These are phyloP conservation scores for Amanita jacksonii DNA, from an alignment of 768 basidiomycete genomes.

Conservation along the genomic window DNA sequence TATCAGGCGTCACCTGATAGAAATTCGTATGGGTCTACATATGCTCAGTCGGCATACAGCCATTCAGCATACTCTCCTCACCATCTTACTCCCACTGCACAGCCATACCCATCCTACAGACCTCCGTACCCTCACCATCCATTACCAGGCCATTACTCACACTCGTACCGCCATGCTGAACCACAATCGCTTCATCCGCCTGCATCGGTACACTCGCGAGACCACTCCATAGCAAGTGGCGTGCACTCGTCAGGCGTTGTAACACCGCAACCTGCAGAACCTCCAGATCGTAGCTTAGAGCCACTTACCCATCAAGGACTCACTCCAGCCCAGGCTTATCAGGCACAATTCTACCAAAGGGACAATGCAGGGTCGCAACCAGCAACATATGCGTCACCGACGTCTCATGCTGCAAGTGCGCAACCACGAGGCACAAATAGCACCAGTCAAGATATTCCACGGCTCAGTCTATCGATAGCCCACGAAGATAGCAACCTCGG, in stretches of 20 bases:
- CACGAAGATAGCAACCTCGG: slow-evolving; percentile 48
- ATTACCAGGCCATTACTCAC: slow-evolving; percentile 15
- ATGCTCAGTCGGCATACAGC: slow-evolving; percentile 21
- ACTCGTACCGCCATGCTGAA: slow-evolving; percentile 16
- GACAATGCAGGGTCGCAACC: slow-evolving; percentile 21
- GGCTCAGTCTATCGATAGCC: slow-evolving; percentile 35
- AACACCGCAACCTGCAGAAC: slow-evolving; percentile 37
- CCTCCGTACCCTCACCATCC: slow-evolving; percentile 16
- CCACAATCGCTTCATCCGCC: slow-evolving; percentile 23
- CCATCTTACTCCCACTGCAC: slow-evolving; percentile 22
- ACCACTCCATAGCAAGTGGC: slow-evolving; percentile 41
- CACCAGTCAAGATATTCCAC: slow-evolving; percentile 22
- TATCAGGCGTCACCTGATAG: slow-evolving; percentile 38
- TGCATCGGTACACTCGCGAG: slow-evolving; percentile 29
- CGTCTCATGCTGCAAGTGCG: slow-evolving; percentile 20
- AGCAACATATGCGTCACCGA: slow-evolving; percentile 10
- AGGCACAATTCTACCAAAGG: slow-evolving; percentile 58
- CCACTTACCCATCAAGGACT: slow-evolving; percentile 39
- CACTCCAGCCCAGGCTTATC: slow-evolving; percentile 75
- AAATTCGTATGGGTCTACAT: slow-evolving; percentile 34
- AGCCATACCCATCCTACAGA: slow-evolving; percentile 29
- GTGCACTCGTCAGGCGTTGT: slow-evolving; percentile 34
- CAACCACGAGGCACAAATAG: slow-evolving; percentile 18
- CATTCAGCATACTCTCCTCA: slow-evolving; percentile 16
- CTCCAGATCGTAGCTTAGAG: slow-evolving; percentile 37